Base-by-base conservation (phyloP, 2,329 filamentous ascomycete species). In the Dactylellina cionopaga region DNA sequence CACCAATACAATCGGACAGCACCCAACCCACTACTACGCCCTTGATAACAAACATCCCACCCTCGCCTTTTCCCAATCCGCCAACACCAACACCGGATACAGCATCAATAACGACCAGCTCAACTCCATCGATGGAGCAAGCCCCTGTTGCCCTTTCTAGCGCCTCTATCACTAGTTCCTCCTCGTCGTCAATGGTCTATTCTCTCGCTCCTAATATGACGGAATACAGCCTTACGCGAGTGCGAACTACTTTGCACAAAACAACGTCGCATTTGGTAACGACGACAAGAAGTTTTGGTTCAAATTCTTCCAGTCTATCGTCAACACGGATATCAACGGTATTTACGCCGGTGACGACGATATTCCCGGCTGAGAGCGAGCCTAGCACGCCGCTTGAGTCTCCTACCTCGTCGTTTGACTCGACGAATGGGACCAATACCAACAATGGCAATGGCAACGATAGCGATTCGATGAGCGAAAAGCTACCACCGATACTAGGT, bases 401-500 rank as follows among this genome's bases (percentile, higher is more conserved):
- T n/a, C 59, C 52, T 3, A 65, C 51, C n/a, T 39, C 68, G 3
- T 44, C 68, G 5, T 25, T 59, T 5, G 29, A 19, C 3, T 25
- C 37, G 11, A 17, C 24, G n/a, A 19, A 46, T 33, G 49, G 47
- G 5, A 10, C 25, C 15, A 39, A 65, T 11, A 15, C 58, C 3
- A 56, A 44, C 7, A 25, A 29, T 2, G 27, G 35, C 19, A 49
- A 35, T 13, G 27, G 58, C 15, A 27, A 7, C 27, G n/a, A 17
- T 11, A 25, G 52, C 7, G 17, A 25, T 27, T 29, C 66, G 7
- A 11, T 64, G 25, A 72, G 24, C 22, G 68, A 72, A 29, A 74
- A 46, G 13, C 60, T 74, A n/a, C 69, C 69, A n/a, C 69, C 69
- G 19, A 74, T 74, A 9, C 55, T 74, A 6, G 69, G 69, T 10